Conservation (phyloP, 352 stramenopile species). For the Phytophthora pistaciae region DNA sequence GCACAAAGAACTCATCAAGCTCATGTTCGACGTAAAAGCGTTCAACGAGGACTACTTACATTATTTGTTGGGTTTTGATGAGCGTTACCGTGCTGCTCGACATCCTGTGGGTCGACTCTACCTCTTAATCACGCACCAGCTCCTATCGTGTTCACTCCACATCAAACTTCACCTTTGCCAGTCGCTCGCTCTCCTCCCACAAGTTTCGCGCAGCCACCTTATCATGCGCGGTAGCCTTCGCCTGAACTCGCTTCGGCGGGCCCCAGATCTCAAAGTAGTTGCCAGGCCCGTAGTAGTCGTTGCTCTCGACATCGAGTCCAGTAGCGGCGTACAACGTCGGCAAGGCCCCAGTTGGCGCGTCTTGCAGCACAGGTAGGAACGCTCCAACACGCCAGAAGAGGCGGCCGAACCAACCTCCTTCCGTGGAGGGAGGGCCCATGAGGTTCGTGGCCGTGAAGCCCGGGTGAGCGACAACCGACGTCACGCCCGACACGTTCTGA, state of each 20-base stretch:
- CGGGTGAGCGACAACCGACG: constrained; percentile 42
- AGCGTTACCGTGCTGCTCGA: too few relatives aligned
- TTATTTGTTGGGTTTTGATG: too few relatives aligned
- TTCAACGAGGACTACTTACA: not conserved
- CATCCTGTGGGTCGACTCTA: too few relatives aligned
- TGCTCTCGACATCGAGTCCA: constrained; percentile 30
- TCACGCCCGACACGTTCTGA: constrained; percentile 27
- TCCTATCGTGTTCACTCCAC: constrained; percentile 5
- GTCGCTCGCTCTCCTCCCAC: constrained; percentile 40
- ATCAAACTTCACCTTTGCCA: constrained; percentile 35
- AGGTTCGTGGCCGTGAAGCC: constrained; percentile 41
- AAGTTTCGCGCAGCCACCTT: constrained; percentile 20
- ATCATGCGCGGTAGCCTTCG: constrained; percentile 18
- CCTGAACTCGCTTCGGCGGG: constrained; percentile 35
- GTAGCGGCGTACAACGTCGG: constrained; percentile 56
- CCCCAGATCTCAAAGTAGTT: constrained; percentile 44
- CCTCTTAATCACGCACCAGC: too few relatives aligned
- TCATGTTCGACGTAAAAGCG: too few relatives aligned
- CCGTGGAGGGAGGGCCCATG: constrained; percentile 9
- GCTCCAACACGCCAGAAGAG: constrained; percentile 8
- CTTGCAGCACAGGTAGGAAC: constrained; percentile 18
- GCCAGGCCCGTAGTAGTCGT: constrained; percentile 58
- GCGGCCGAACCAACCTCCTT: constrained; percentile 20
- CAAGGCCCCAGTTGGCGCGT: constrained; percentile 37
- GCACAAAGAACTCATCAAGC: too few relatives aligned